Conservation (phyloP, 129 eudicot species). For the Oenanthe sinensis region DNA sequence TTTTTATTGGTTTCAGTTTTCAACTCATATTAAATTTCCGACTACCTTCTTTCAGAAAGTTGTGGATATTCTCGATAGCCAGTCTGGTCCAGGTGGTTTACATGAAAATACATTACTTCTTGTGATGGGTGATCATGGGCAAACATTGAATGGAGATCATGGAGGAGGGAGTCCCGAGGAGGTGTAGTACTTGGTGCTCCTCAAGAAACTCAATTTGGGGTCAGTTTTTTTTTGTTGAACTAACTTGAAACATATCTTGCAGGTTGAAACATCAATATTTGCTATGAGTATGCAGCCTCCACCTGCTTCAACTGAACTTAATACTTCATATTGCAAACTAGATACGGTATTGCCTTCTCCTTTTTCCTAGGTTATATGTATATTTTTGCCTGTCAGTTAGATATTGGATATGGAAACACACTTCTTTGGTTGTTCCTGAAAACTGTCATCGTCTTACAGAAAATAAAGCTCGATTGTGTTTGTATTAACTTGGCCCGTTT, state of each 20-base stretch:
- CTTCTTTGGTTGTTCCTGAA: neutral
- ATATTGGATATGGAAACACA: neutral
- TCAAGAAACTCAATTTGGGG: slow-evolving; percentile 1
- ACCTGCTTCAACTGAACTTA: slow-evolving; percentile 36
- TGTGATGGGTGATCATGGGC: slow-evolving; percentile 99
- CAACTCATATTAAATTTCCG: slow-evolving; percentile 12
- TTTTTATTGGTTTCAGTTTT: neutral
- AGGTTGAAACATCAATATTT: slow-evolving; percentile 95
- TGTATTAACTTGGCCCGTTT: neutral
- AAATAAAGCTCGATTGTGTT: neutral
- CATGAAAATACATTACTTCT: slow-evolving; percentile 90
- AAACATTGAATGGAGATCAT: slow-evolving; percentile 95
- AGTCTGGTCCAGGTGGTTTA: slow-evolving; percentile 69
- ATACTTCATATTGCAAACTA: slow-evolving; percentile 50
- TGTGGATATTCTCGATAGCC: slow-evolving; percentile 62
- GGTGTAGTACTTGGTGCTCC: slow-evolving; percentile 32
- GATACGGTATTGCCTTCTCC: slow-evolving; percentile 54
- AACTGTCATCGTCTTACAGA: neutral
- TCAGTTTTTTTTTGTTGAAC: slow-evolving; percentile 7
- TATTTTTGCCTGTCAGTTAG: neutral
- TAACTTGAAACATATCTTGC: slow-evolving; percentile 25
- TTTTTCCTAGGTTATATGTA: neutral
- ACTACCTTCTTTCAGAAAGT: slow-evolving; percentile 51
- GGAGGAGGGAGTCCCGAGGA: slow-evolving; percentile 97
- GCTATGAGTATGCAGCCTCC: slow-evolving; percentile 67